These are phyloP conservation scores for Daldinia sp. DNA, from an alignment of 2,329 filamentous ascomycete species.

Conservation along the genomic window DNA sequence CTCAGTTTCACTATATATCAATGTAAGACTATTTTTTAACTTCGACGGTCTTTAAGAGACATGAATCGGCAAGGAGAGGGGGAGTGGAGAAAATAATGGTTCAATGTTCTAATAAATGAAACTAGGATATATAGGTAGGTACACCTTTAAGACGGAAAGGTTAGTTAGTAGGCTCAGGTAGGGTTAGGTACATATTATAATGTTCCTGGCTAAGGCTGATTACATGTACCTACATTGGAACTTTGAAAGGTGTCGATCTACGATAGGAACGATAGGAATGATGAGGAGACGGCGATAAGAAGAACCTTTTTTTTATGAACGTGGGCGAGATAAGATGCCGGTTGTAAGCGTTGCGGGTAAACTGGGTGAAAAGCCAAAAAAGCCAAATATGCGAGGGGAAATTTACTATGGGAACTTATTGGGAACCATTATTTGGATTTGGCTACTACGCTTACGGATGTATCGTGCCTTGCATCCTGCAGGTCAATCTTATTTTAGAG, in stretches of 20 bases:
- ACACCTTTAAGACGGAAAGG: slow-evolving; percentile 8
- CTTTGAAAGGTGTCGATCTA: slow-evolving; percentile 9
- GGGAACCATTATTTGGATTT: slow-evolving; percentile 3
- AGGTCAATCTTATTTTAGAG: slow-evolving; percentile 27
- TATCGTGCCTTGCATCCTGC: slow-evolving; percentile 43
- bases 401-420: slow-evolving; percentile 5
- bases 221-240: no score
- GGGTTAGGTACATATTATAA: background rate
- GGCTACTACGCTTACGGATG: slow-evolving; percentile 25
- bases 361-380: slow-evolving; percentile 15
- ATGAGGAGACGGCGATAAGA: slow-evolving; percentile 16
- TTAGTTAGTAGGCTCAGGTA: background rate
- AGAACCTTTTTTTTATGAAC: background rate
- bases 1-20: slow-evolving; percentile 8
- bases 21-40: slow-evolving; percentile 20
- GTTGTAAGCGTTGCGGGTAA: slow-evolving; percentile 36
- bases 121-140: slow-evolving; percentile 10
- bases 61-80: slow-evolving; percentile 28
- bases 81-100: slow-evolving; percentile 14
- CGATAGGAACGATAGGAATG: slow-evolving; percentile 14
- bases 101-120: background rate
- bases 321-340: slow-evolving; percentile 24
- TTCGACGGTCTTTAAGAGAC: slow-evolving; percentile 15
- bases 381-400: no score
- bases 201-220: slow-evolving; percentile 4